Base-by-base conservation (phyloP, 352 stramenopile species). In the Phytophthora crassamura region DNA sequence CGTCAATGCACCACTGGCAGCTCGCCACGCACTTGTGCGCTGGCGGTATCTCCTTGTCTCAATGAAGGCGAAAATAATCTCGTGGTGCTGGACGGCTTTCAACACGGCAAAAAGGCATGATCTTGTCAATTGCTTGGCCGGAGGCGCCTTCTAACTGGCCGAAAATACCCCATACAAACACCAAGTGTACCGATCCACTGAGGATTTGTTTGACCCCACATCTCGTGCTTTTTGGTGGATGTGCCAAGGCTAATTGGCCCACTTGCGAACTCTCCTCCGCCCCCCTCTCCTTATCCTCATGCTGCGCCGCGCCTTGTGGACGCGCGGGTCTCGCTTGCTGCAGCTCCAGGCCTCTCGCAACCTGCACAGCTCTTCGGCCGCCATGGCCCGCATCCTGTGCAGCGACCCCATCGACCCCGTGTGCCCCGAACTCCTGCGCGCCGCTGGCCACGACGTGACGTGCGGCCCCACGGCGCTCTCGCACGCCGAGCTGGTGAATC, bases 321-420 rank as follows among this genome's bases (percentile, higher is more conserved):
- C 66, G 55, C 54, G 59, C 53, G 56, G 64, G 47, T 59, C 60
- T 71, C 80, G 74, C 60, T 67, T 76, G 43, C 54, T 87, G 46
- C 67, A 66, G 56, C 61, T 50, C 41, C 50, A 64, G 51, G 34
- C 42, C 40, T 54, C 43, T 45, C 30, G n/a, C 57, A 56, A 77
- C 49, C 82, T 89, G 69, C 51, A 80, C 33, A 77, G 74, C 22
- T 64, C 78, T 10, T 50, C 74, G 22, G 57, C 69, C 18, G 64
- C 72, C 53, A 95, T 93, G 85, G 82, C 84, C 36, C 81, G 87
- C 58, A 92, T 97, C 60, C 74, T 97, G 42, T 96, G 90, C 68
- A 93, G 75, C 43, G 91, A 97, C 58, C 84, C 91, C 28, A 97
- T 96, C 67, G 83, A 97, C 62, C 51, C 84, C 18, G 67, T 87